Evolutionary conservation across 1,284 basidiomycete genomes (phyloP), one percentile per base, ranked within the genome.

Genomic region (Cryptococcus sp.): DNA sequence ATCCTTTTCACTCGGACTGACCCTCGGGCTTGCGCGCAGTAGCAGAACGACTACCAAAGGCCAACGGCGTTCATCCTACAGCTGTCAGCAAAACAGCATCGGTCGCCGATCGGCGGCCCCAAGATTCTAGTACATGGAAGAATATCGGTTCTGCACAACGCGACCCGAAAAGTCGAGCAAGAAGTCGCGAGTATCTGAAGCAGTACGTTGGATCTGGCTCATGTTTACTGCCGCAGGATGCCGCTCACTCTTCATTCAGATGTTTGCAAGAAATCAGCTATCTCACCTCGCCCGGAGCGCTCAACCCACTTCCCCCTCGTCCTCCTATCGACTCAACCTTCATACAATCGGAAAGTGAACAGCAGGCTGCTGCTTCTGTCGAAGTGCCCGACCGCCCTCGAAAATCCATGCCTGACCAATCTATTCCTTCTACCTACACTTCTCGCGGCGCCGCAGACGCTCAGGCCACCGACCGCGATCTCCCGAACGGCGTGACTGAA

Each of bases 261-360:
- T 96, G 96, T 79, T 82, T 99, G 40, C 95, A 98, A 81, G 95
- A 99, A 82, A 92, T 99, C 67, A 91, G 92, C 8, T 99, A 99
- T 77, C 82, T 99, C 53, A 99, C 95, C 0, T 97, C 93, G 2
- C 88, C 93, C 1, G 90, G 95, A 73, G 94, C 95, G 3, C 88
- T 99, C 82, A 99, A 99, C 76, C 96, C 95, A 40, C 83, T 99
- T 39, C 91, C 93, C 0, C 89, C 91, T 58, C 85, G 90, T 60
- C 88, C 91, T 0, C 82, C 57, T 23, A 46, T 61, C 35, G 64
- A 58, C 38, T 47, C 51, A 22, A 46, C n/a, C 30, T 53, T 55
- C 40, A 47, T 50, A 30, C n/a, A 53, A 11, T 52, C 45, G 3
- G 25, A 39, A 23, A 58, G 50, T 48, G 47, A 61, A n/a, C 30